Evolutionary conservation across 1,284 basidiomycete genomes (phyloP).

Genomic region (Irpex lacteus): DNA sequence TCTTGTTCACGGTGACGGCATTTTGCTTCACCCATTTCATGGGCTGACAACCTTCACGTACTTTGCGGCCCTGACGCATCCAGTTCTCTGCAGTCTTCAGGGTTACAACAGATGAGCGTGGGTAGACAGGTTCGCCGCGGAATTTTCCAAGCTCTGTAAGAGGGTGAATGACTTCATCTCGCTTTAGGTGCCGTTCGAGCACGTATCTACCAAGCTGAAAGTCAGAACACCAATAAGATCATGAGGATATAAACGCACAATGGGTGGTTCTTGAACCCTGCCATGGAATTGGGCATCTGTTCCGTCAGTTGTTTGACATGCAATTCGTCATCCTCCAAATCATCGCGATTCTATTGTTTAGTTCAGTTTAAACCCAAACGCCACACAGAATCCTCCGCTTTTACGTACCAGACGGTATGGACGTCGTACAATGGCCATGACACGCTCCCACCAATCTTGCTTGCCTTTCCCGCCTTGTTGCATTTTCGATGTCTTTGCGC

Average conservation of each 20-base stretch:
- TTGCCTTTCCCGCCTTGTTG: slow-evolving; percentile 74
- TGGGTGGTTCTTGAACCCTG: slow-evolving; percentile 96
- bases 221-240: slow-evolving; percentile 4
- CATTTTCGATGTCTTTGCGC: slow-evolving; percentile 79
- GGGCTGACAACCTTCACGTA: slow-evolving; percentile 78
- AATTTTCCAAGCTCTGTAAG: slow-evolving; percentile 87
- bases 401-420: slow-evolving; percentile 76
- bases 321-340: slow-evolving; percentile 93
- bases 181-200: slow-evolving; percentile 85
- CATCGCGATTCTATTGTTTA: slow-evolving; percentile 75
- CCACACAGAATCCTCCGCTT: background rate
- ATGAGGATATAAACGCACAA: slow-evolving; percentile 48
- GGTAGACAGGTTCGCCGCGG: slow-evolving; percentile 91
- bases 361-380: background rate
- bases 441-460: slow-evolving; percentile 83
- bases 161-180: slow-evolving; percentile 87
- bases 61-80: slow-evolving; percentile 83
- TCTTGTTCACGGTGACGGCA: slow-evolving; percentile 78
- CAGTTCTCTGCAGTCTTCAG: slow-evolving; percentile 94
- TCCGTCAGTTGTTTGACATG: slow-evolving; percentile 77
- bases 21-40: slow-evolving; percentile 90
- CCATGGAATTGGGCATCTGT: slow-evolving; percentile 92
- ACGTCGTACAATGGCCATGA: slow-evolving; percentile 61
- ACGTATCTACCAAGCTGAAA: slow-evolving; percentile 62
- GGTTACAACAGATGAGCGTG: slow-evolving; percentile 77